Evolutionary conservation across 495 filamentous ascomycete species (phyloP), one percentile per base, ranked within the genome.

Genomic region (Saxophila tyrrhenica): DNA sequence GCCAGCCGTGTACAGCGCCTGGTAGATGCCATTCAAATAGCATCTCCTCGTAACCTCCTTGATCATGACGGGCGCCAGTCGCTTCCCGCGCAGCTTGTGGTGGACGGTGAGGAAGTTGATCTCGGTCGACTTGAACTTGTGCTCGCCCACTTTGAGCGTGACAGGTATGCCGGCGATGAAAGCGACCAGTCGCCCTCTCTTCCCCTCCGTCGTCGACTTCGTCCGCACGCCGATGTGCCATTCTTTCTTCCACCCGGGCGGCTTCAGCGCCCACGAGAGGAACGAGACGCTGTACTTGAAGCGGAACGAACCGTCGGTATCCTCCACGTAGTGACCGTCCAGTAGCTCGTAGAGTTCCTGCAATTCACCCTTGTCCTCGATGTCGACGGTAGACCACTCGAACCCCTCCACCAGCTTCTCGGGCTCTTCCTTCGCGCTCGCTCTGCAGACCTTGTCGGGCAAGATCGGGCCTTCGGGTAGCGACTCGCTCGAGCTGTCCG

Each of bases 61-160:
- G 72, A 98, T 98, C 39, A 98, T 78, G 2, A 95, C 84, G 0
- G 92, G 92, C 0, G 92, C 79, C 39, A 98, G 78, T 11, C 94
- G 82, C 70, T 98, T 96, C 15, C 84, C 81, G 41, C 94, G 86
- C 9, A 98, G 81, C 70, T 96, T 97, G 75, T 95, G 97, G 76
- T 97, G 94, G 57, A 97, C 81, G 66, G 88, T 94, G 50, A 98
- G 84, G 74, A 95, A 97, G 72, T 98, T 97, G 71, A 97, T 89
- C 66, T 98, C 92, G 29, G 85, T 89, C 51, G 83, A 81, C 50
- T 81, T 81, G 60, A 97, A 67, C 45, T 76, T 70, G 47, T 85
- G 85, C 45, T 81, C 73, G 24, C 89, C 86, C 20, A 97, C 83
- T 47, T 85, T 86, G 24, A 97, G 70, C 45, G 80, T 75, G 42